Conservation (phyloP, 129 eudicot genomes). For the carrot (Daucus carota) region DH1_v3.0 NC_030388.2:32570501-32571000, state of each 20-base stretch:
- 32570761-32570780: not conserved
- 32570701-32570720: not conserved
- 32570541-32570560: conserved; percentile 16
- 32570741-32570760: no score
- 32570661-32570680: not conserved
- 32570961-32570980: not conserved
- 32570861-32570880: no score
- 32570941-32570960: not conserved
- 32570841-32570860: no score
- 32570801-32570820: no score
- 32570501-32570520: conserved; percentile 67
- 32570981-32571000: not conserved
- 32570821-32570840: no score
- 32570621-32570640: not conserved
- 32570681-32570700: not conserved
- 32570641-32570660: not conserved
- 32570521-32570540: conserved; percentile 55
- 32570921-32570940: no score
- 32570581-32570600: not conserved
- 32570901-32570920: no score
- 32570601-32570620: not conserved
- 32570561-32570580: not conserved
- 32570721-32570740: no score
- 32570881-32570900: no score
- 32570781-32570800: no score